phyloP scores from a whole-genome alignment of 495 filamentous ascomycete genomes.

The Pseudoneurospora amorphoporcata region DNA sequence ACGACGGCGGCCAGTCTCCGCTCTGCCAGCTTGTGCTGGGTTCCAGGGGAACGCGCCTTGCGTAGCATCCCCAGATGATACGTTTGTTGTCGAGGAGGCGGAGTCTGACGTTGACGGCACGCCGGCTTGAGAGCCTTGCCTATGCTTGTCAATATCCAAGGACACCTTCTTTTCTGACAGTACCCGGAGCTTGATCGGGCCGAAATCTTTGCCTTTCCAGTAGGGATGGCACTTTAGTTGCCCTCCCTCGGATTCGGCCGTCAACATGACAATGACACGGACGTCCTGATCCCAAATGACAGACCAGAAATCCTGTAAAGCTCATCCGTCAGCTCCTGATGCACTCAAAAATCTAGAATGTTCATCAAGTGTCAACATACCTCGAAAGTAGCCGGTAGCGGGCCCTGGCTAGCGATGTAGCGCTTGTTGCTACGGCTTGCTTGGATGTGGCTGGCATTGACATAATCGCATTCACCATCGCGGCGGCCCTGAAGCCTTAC shows the following conservation, averaged over 20 bases:
- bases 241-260: conserved; percentile 89
- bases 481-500: conserved; percentile 65
- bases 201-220: conserved; percentile 76
- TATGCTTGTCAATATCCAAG: conserved; percentile 52
- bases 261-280: conserved; percentile 88
- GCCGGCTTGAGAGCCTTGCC: conserved; percentile 8
- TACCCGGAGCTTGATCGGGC: conserved; percentile 62
- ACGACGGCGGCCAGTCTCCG: conserved; percentile 26
- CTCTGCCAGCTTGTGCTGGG: neutral
- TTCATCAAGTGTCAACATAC: conserved; percentile 40
- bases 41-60: conserved; percentile 1
- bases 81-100: conserved; percentile 12
- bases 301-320: conserved; percentile 85
- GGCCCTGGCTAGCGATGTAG: conserved; percentile 94
- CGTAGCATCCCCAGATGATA: neutral
- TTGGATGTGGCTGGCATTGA: conserved; percentile 85
- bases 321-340: conserved; percentile 27
- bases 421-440: conserved; percentile 68
- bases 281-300: conserved; percentile 96
- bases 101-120: neutral
- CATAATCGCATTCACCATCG: conserved; percentile 78
- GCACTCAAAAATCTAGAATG: neutral
- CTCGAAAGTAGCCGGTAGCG: conserved; percentile 83
- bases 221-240: conserved; percentile 93
- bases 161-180: conserved; percentile 73